Conservation (phyloP, 139 green algal genomes). For the Edaphochlamys debaryana region DNA sequence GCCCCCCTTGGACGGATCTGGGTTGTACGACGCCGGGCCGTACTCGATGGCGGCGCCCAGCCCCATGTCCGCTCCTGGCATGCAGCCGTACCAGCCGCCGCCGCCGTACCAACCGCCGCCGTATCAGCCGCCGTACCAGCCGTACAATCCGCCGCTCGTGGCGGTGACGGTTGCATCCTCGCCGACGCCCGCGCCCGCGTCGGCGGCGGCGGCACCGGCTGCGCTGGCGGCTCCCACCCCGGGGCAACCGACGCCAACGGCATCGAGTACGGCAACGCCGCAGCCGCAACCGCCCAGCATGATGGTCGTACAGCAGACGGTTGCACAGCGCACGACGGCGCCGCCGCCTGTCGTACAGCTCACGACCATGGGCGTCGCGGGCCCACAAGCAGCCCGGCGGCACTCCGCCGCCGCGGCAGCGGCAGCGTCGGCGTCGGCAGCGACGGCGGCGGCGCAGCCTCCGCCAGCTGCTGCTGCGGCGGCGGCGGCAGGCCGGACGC, state of each 20-base stretch:
- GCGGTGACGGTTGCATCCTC: neutral
- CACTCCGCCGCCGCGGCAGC: neutral
- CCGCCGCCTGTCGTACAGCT: constrained; percentile 6
- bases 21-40: neutral
- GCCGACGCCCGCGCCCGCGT: neutral
- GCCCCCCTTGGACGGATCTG: neutral
- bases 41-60: neutral
- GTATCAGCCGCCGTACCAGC: constrained; percentile 1
- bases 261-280: no score
- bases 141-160: constrained; percentile 16
- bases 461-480: no score
- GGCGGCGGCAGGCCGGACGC: no score
- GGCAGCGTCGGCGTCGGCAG: neutral
- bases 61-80: neutral
- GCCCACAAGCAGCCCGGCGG: neutral
- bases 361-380: neutral
- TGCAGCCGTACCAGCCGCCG: neutral
- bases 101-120: no score
- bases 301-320: constrained; percentile 6
- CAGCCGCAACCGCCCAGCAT: no score
- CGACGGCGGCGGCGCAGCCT: no score
- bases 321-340: constrained; percentile 7
- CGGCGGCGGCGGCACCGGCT: neutral
- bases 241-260: neutral
- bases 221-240: neutral